Evolutionary conservation across 2,329 filamentous ascomycete genomes (phyloP), one percentile per base, ranked within the genome.

Genomic region (Colletotrichum chlorophyti): DNA sequence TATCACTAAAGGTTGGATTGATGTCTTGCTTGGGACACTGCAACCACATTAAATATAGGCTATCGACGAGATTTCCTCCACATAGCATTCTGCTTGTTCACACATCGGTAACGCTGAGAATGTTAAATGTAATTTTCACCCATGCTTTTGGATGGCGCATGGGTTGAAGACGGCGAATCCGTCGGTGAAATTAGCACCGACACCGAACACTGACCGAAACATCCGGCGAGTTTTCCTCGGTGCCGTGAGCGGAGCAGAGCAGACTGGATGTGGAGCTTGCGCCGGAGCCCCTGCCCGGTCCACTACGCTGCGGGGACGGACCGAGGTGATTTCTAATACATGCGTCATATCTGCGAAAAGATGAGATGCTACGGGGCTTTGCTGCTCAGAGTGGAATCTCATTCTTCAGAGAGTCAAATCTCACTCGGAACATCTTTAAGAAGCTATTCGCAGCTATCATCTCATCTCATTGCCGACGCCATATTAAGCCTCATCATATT

Each of bases 321-420:
- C 24, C 45, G 51, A 31, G 23, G 11, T 55, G 55, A 55, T 55
- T 59, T 55, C 55, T 49, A 50, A 59, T 59, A 26, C 31, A 17
- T 55, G 51, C 55, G 55, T 59, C 55, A 59, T 59, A 37, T 21
- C 4, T 38, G n/a, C n/a, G n/a, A n/a, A n/a, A n/a, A n/a, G n/a
- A n/a, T n/a, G n/a, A n/a, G n/a, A n/a, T n/a, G n/a, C n/a, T n/a
- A n/a, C n/a, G n/a, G n/a, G n/a, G n/a, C n/a, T n/a, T n/a, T n/a
- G n/a, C n/a, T n/a, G n/a, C n/a, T n/a, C n/a, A n/a, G n/a, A n/a
- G n/a, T n/a, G n/a, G n/a, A n/a, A n/a, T n/a, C n/a, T n/a, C n/a
- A n/a, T n/a, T n/a, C n/a, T n/a, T n/a, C n/a, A n/a, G n/a, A n/a
- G n/a, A n/a, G n/a, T n/a, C n/a, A n/a, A n/a, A n/a, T n/a, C n/a